Evolutionary conservation across 257 asterid genomes (phyloP), one percentile per base, ranked within the genome.

Genomic region (Hygrophila difformis): DNA sequence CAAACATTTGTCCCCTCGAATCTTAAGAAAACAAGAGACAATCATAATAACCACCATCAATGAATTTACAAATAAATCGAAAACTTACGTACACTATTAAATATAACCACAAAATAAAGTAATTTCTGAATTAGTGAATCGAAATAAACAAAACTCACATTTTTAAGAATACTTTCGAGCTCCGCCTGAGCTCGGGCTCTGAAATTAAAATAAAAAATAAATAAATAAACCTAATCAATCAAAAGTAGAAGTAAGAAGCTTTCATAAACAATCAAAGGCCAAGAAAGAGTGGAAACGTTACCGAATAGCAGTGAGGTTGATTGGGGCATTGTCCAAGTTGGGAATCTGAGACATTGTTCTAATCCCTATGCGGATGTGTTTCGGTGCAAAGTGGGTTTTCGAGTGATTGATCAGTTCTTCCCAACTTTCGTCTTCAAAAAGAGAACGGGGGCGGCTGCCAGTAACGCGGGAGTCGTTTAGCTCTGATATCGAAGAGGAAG

Each of bases 1-100:
- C 63, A 91, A 73, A 69, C 96, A 91, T 70, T 91, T 91, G 38
- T 82, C 89, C 38, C 98, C 98, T 53, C 94, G 81, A 75, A 91
- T 69, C 98, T 91, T 47, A 1, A 35, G 35, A 41, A 17, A 20
- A 10, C 24, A 31, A 49, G 6, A 59, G 29, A 21, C 14, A 44
- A 13, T 7, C 49, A 62, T 40, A 19, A 22, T 7, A 49, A 31
- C 35, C 47, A 51, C 15, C 18, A 57, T 53, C 16, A 18, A 14
- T 21, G 7, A 26, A 46, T 24, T 39, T 20, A n/a, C 23, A 18
- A 42, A 51, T n/a, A n/a, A n/a, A n/a, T n/a, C n/a, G 7, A 34
- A n/a, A n/a, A n/a, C n/a, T n/a, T n/a, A n/a, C n/a, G 13, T 12
- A 48, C 7, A 53, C 12, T 0, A 26, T 3, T 8, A 18, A 36